Base-by-base conservation (phyloP, 169 alveolate species). In the Haemoproteus tartakovskyi region DNA sequence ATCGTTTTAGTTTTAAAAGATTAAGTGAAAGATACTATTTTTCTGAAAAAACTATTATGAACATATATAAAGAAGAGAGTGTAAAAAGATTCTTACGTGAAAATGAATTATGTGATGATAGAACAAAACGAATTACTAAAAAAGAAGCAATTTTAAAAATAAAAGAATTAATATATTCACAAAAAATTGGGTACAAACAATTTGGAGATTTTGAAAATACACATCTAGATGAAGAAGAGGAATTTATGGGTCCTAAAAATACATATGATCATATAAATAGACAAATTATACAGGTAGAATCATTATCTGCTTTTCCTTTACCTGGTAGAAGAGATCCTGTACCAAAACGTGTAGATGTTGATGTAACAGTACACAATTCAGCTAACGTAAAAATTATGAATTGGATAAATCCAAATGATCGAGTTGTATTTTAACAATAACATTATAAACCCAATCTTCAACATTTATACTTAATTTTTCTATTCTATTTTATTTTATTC, bases 401-500 rank as follows among this genome's bases (percentile, higher is more conserved):
- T 70, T 92, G 96, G 96, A 90, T 92, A 3, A 95, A 92, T 60
- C 96, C 96, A 0, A 88, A 87, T 41, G 96, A 92, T 57, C 89
- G 86, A 54, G 94, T 92, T 0, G 86, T 88, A 9, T 87, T 92
- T 78, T 86, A 26, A 54, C n/a, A n/a, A n/a, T n/a, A n/a, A n/a
- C n/a, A n/a, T n/a, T n/a, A n/a, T n/a, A n/a, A n/a, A n/a, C n/a
- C n/a, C n/a, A n/a, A n/a, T n/a, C n/a, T n/a, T n/a, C n/a, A n/a
- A n/a, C n/a, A n/a, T n/a, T n/a, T n/a, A n/a, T n/a, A n/a, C n/a
- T n/a, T n/a, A n/a, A n/a, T n/a, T n/a, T n/a, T n/a, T n/a, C n/a
- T n/a, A n/a, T n/a, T n/a, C n/a, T n/a, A n/a, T n/a, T n/a, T n/a
- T n/a, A n/a, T n/a, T n/a, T n/a, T n/a, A n/a, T n/a, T n/a, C n/a